Evolutionary conservation across 1,139 yeast genomes (phyloP), one percentile per base, ranked within the genome.

Genomic region (Suhomyces guaymorum): DNA sequence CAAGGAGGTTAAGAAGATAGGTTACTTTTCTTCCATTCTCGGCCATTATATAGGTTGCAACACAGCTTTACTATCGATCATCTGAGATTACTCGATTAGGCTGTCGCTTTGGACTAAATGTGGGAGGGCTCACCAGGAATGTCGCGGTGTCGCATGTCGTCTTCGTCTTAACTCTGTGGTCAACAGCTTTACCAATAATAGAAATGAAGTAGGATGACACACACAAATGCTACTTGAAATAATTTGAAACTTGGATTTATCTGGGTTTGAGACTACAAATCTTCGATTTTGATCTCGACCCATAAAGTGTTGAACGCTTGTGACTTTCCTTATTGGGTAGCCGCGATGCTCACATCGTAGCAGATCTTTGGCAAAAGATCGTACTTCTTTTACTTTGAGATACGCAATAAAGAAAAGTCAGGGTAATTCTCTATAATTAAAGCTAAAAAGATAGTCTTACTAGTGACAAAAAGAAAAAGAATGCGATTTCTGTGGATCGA

Each of bases 401-500:
- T 8, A 4, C 7, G 7, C 12, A n/a, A 23, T 15, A 23, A 23
- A 23, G 14, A 5, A 16, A 16, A 17, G 4, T 7, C 15, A 12
- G 5, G 19, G 4, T 5, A 4, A 15, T 5, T 15, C 19, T 7
- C 8, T 5, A 11, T 3, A 19, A 12, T 15, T 15, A 16, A 24
- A 24, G n/a, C n/a, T 19, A 9, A 14, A 15, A n/a, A n/a, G n/a
- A n/a, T n/a, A n/a, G n/a, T n/a, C n/a, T n/a, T n/a, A n/a, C n/a
- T n/a, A n/a, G n/a, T n/a, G n/a, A n/a, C n/a, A 27, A 10, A 12
- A 7, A 9, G 29, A 36, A 43, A 41, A 33, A 36, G 26, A 11
- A 33, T 44, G 48, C 46, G 44, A 37, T 42, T 43, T 41, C 39
- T 52, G 75, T 68, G 75, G 73, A 68, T 68, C 73, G 74, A 68